Base-by-base conservation (phyloP, 2,329 filamentous ascomycete species). In the Allantophomopsis lycopodina region DNA sequence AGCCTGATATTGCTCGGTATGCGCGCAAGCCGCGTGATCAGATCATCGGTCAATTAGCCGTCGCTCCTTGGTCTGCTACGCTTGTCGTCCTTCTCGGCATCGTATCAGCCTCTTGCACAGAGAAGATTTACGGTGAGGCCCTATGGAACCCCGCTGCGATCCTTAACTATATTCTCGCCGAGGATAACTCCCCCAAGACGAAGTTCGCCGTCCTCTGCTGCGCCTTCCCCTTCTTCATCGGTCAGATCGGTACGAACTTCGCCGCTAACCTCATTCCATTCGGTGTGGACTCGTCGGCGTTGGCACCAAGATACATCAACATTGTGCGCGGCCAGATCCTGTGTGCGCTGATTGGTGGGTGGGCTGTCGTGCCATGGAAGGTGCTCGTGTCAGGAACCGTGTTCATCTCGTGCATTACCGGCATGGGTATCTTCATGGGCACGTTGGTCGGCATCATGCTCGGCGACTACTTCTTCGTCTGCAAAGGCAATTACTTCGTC, bases 91-190 rank as follows among this genome's bases (percentile, higher is more conserved):
- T 65, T 2, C 55, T 69, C 43, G 72, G 72, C 28, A 73, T 75
- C 47, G 60, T 73, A 17, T 65, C 68, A 13, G 68, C 71, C 0
- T 70, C 68, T 0, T 69, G 70, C 14, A 63, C 63, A 23, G 60
- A 64, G 36, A 60, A 64, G 7, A 63, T 68, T 40, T 69, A 68
- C 40, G 71, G 69, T 40, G 48, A 61, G 36, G 18, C 37, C n/a
- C 49, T 64, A 32, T 67, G 64, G 64, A 63, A 66, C 44, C 64
- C 64, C 1, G 52, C 66, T 6, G 58, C 63, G 28, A 60, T 68
- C 31, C 50, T 36, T 15, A 46, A 49, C 2, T 48, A 60, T 1
- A 67, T 64, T 64, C 55, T 60, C 32, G 13, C 13, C 18, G 50
- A 57, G 33, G 61, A 60, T 17, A 39, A 56, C 2, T 59, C 60